Evolutionary conservation across 768 basidiomycete genomes (phyloP).

Genomic region (Auricularia sp.): DNA sequence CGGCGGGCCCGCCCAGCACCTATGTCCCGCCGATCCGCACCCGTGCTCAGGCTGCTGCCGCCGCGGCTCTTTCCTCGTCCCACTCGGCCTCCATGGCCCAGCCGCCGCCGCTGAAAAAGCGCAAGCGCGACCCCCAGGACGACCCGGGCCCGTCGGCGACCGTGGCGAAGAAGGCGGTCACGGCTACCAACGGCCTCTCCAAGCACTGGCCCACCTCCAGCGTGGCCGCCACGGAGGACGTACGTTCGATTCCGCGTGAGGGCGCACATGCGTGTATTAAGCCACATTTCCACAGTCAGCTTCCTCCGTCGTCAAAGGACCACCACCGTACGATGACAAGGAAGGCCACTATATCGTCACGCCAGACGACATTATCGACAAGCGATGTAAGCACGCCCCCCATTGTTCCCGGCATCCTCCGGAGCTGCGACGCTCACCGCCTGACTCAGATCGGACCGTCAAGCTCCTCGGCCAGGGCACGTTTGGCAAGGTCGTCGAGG

Average conservation of each 20-base stretch:
- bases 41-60: slow-evolving; percentile 76
- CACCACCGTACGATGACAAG: slow-evolving; percentile 85
- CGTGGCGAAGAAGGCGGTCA: background rate
- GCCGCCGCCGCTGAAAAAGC: slow-evolving; percentile 55
- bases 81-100: slow-evolving; percentile 48
- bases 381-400: slow-evolving; percentile 52
- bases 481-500: slow-evolving; percentile 97
- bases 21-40: slow-evolving; percentile 73
- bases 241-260: slow-evolving; percentile 17
- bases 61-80: slow-evolving; percentile 43
- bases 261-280: no score
- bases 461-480: slow-evolving; percentile 92
- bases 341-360: slow-evolving; percentile 98
- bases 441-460: slow-evolving; percentile 75
- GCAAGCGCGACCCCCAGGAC: slow-evolving; percentile 39
- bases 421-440: slow-evolving; percentile 13
- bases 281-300: slow-evolving; percentile 9
- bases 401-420: slow-evolving; percentile 2
- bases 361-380: slow-evolving; percentile 78
- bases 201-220: slow-evolving; percentile 63
- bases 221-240: slow-evolving; percentile 57
- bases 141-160: slow-evolving; percentile 31
- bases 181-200: slow-evolving; percentile 15
- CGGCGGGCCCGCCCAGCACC: slow-evolving; percentile 69
- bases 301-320: slow-evolving; percentile 37